These are phyloP conservation scores for Chrysopogon serrulatus DNA, from an alignment of 176 grass and related monocot genomes.

Conservation along the genomic window DNA sequence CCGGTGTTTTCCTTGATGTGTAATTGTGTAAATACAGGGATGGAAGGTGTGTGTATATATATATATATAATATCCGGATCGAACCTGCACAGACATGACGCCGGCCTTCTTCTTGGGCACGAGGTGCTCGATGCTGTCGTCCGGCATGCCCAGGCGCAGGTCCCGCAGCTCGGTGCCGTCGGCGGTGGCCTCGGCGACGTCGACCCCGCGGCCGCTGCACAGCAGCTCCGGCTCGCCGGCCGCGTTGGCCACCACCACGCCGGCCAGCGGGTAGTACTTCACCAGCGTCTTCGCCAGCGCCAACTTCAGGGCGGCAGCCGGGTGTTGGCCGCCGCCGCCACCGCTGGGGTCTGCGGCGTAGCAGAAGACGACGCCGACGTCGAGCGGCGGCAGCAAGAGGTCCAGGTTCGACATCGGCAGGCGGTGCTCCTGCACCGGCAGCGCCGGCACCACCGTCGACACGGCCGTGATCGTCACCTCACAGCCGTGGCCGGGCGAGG, in stretches of 20 bases:
- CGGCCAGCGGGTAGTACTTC: constrained; percentile 62
- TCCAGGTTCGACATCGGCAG: no score
- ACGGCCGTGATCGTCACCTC: constrained; percentile 22
- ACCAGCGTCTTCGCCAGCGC: constrained; percentile 48
- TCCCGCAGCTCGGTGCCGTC: constrained; percentile 33
- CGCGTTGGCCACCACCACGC: constrained; percentile 43
- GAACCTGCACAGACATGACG: constrained; percentile 57
- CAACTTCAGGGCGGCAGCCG: constrained; percentile 27
- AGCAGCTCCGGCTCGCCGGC: constrained; percentile 66
- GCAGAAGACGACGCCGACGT: no score
- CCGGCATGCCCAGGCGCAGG: constrained; percentile 29
- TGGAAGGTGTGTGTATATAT: no score
- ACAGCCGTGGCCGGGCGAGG: background rate
- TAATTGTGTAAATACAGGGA: no score
- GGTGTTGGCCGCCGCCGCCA: background rate
- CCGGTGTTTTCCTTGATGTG: no score
- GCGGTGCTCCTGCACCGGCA: no score
- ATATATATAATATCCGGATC: background rate
- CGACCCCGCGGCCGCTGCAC: constrained; percentile 62
- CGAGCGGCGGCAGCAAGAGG: no score
- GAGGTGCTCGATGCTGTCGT: constrained; percentile 47
- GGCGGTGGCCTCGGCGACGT: constrained; percentile 31
- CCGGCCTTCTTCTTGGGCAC: constrained; percentile 47
- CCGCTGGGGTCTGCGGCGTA: constrained; percentile 2
- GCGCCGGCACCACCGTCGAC: constrained; percentile 20